Percentiles rank a stretch among this genome's conserved stretches.
phyloP scores from a whole-genome alignment of 2,329 filamentous ascomycete species.

The Hypoxylon sp. region DNA sequence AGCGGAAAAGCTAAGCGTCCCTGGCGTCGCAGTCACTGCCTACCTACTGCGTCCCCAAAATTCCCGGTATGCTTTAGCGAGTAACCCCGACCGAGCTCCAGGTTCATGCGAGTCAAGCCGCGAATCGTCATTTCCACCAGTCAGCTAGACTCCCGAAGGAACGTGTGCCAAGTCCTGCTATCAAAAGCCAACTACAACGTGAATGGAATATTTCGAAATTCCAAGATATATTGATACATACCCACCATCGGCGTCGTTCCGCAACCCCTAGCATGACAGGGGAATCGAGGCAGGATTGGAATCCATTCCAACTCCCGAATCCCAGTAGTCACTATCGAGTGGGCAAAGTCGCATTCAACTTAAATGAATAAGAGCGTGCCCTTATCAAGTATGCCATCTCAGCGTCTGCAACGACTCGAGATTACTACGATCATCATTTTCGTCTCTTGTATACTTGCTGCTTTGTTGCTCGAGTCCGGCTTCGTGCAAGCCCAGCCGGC shows the following conservation, averaged over 20 bases:
- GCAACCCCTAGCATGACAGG: neutral
- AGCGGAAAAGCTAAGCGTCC: neutral
- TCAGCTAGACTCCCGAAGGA: slow-evolving; percentile 17
- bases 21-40: neutral
- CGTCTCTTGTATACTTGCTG: slow-evolving; percentile 1
- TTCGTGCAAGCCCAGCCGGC: neutral
- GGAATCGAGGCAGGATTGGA: neutral
- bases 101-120: neutral
- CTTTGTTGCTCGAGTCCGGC: slow-evolving; percentile 5
- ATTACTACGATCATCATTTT: neutral
- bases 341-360: slow-evolving; percentile 4
- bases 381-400: slow-evolving; percentile 11
- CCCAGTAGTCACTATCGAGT: slow-evolving; percentile 9
- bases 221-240: neutral
- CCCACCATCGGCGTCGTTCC: too few species aligned
- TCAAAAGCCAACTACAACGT: neutral
- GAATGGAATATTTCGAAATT: neutral
- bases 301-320: slow-evolving; percentile 7
- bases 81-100: slow-evolving; percentile 3
- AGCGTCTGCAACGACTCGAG: neutral
- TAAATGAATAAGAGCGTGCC: neutral
- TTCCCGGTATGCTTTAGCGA: slow-evolving; percentile 1
- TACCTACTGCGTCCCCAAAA: neutral
- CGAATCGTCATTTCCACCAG: slow-evolving; percentile 21
- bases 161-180: slow-evolving; percentile 20